Conservation (phyloP, 805 yeast genomes). For the Yamadazyma ubonensis region DNA sequence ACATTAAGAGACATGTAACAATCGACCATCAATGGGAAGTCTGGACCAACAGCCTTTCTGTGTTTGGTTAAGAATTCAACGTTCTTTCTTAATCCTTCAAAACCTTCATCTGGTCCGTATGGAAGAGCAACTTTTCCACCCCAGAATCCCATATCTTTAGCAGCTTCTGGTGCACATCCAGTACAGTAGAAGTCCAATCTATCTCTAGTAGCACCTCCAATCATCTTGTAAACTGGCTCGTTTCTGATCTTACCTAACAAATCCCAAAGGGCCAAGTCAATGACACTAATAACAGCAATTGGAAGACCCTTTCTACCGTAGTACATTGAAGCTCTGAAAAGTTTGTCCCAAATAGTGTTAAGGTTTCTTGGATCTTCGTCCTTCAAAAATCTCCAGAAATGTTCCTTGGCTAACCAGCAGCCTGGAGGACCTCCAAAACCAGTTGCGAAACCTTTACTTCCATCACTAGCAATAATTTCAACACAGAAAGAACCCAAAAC, state of each 20-base stretch:
- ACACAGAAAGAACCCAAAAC: slow-evolving; percentile 51
- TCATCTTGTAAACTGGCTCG: slow-evolving; percentile 52
- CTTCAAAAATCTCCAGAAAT: slow-evolving; percentile 45
- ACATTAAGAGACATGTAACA: slow-evolving; percentile 53
- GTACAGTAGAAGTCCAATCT: slow-evolving; percentile 49
- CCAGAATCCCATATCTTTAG: slow-evolving; percentile 52
- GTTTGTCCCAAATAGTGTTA: slow-evolving; percentile 47
- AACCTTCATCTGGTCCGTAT: slow-evolving; percentile 52
- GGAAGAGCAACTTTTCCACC: slow-evolving; percentile 55
- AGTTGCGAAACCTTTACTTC: slow-evolving; percentile 50
- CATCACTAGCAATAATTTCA: slow-evolving; percentile 48
- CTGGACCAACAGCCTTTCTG: slow-evolving; percentile 48
- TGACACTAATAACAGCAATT: slow-evolving; percentile 46
- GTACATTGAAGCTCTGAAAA: slow-evolving; percentile 50
- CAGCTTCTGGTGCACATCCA: slow-evolving; percentile 47
- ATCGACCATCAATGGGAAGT: slow-evolving; percentile 53
- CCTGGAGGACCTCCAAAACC: slow-evolving; percentile 55
- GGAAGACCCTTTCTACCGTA: slow-evolving; percentile 52
- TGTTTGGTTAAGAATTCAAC: slow-evolving; percentile 45
- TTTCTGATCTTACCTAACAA: slow-evolving; percentile 47
- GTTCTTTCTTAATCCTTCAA: slow-evolving; percentile 43
- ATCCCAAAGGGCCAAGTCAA: slow-evolving; percentile 53
- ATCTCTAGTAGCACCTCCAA: slow-evolving; percentile 50
- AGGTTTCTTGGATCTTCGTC: slow-evolving; percentile 50
- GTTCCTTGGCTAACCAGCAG: slow-evolving; percentile 47